Conservation (phyloP, 768 basidiomycete genomes). For the Leucosporidium yakuticum region DNA sequence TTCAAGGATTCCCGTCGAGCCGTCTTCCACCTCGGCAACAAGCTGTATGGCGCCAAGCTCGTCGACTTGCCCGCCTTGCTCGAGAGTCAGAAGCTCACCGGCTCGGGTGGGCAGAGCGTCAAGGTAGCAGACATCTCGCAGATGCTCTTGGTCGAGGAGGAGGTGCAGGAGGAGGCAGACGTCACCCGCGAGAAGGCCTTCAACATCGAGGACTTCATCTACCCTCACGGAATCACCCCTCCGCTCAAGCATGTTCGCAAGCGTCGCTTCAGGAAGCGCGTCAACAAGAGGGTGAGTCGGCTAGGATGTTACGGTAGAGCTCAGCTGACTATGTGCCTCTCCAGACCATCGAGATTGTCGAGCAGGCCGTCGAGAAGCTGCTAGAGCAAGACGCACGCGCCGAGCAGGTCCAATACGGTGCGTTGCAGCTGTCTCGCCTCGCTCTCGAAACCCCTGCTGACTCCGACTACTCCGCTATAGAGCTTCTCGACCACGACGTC, state of each 20-base stretch:
- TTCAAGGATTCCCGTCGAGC: constrained; percentile 94
- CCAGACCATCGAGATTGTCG: constrained; percentile 88
- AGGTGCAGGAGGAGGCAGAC: constrained; percentile 58
- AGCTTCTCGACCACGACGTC: constrained; percentile 68
- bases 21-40: constrained; percentile 76
- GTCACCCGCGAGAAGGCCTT: constrained; percentile 59
- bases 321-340: neutral
- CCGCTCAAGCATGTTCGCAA: constrained; percentile 85
- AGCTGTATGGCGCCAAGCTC: constrained; percentile 78
- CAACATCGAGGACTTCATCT: constrained; percentile 92
- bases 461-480: constrained; percentile 44
- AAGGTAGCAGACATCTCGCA: constrained; percentile 96
- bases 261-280: constrained; percentile 82
- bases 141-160: constrained; percentile 82
- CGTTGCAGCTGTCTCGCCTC: neutral
- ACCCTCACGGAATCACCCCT: constrained; percentile 92
- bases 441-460: neutral
- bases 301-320: neutral
- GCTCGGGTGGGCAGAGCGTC: constrained; percentile 87
- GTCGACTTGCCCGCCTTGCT: constrained; percentile 92
- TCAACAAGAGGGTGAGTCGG: constrained; percentile 64
- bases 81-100: constrained; percentile 91
- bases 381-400: constrained; percentile 50
- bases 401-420: constrained; percentile 16
- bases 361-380: constrained; percentile 83